These are phyloP conservation scores for Phaeotremella skinneri DNA, from an alignment of 768 basidiomycete species.

Conservation along the genomic window DNA sequence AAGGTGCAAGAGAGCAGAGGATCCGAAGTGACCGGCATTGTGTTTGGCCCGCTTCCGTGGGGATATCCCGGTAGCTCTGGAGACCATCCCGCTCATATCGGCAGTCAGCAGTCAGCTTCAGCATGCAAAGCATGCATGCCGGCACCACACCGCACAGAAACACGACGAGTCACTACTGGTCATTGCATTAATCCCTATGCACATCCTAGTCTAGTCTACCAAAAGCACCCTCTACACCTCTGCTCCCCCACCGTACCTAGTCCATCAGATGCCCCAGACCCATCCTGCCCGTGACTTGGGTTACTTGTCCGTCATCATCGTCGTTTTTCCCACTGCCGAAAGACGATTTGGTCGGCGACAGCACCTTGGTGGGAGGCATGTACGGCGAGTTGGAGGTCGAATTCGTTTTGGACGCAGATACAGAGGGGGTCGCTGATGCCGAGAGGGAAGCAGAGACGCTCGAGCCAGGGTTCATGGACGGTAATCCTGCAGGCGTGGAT, in stretches of 20 bases:
- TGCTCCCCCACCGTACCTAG: slow-evolving; percentile 4
- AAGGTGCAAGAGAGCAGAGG: no score
- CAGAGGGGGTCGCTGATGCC: background rate
- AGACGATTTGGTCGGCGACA: background rate
- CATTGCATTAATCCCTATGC: no score
- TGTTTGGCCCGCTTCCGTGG: no score
- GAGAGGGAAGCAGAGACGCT: background rate
- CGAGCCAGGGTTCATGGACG: background rate
- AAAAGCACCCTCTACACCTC: background rate
- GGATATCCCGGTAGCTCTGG: no score
- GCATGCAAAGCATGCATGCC: no score
- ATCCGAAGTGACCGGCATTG: no score
- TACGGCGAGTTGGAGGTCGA: background rate
- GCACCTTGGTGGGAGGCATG: background rate
- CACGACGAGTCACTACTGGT: no score
- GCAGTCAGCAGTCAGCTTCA: no score
- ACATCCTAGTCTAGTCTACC: background rate
- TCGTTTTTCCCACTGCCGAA: background rate
- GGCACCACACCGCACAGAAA: no score
- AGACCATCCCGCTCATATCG: no score
- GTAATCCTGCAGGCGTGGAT: background rate
- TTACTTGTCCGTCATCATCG: slow-evolving; percentile 3
- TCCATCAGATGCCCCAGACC: slow-evolving; percentile 33
- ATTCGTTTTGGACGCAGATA: background rate
- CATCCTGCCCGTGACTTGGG: slow-evolving; percentile 18